Evolutionary conservation across 2,329 filamentous ascomycete genomes (phyloP), one percentile per base, ranked within the genome.

Genomic region (Alternaria viburni): DNA sequence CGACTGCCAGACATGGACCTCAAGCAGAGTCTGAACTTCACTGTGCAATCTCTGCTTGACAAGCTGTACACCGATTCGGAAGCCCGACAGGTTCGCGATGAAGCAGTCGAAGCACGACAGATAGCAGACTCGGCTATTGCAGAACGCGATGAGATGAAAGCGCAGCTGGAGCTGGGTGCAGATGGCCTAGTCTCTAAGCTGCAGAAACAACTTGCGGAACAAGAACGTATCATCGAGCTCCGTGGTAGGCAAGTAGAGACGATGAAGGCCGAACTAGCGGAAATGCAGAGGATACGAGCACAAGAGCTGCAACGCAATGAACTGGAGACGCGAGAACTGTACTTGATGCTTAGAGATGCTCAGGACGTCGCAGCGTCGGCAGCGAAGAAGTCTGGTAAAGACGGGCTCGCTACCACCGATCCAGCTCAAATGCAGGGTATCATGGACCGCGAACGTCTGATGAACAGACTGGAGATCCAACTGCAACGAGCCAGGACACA

Each of bases 401-500:
- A 83, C 44, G 84, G 81, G 59, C 81, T 89, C 43, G 86, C 80
- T 52, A 86, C 89, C 44, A 87, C 87, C 21, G 91, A 96, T 76
- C 89, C 92, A 23, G 84, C 88, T 28, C 91, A 90, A 59, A 93
- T 95, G 90, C 89, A 93, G 77, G 96, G 96, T 66, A 98, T 99
- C 65, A 85, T 99, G 68, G 94, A 98, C 78, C 91, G 96, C 25
- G 93, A 97, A 75, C 90, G 87, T 75, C 89, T 99, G 69, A 96
- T 99, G 91, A 92, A 93, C 77, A 90, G 94, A 57, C 86, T 99
- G 61, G 94, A 97, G 80, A 96, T 93, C 85, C 96, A 98, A 81
- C 88, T 99, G 45, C 95, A 98, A 83, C 87, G 96, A 68, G 95
- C 97, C 68, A 98, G 98, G 87, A 98, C 96, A 1, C 94, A 98